phyloP scores from a whole-genome alignment of 83 land plant genomes.

The Diphasiastrum complanatum region DNA sequence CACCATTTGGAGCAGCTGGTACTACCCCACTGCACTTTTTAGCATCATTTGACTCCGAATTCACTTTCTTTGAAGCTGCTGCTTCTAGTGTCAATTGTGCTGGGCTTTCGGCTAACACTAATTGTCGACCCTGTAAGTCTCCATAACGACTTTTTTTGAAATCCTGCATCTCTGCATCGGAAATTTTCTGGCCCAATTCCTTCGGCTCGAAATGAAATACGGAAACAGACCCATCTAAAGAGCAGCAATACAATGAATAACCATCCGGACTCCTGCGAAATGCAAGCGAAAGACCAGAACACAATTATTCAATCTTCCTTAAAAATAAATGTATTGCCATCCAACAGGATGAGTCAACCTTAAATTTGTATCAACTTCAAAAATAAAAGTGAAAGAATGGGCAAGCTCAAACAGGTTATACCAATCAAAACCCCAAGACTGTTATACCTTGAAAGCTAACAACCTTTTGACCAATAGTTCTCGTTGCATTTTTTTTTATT shows the following conservation, averaged over 20 bases:
- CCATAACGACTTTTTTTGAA: slow-evolving; percentile 86
- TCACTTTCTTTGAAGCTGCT: slow-evolving; percentile 26
- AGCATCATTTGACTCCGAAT: neutral
- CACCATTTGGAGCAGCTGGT: slow-evolving; percentile 13
- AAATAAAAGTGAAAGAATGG: no score
- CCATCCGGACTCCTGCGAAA: slow-evolving; percentile 99
- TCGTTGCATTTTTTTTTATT: no score
- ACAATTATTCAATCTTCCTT: no score
- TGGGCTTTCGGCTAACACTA: slow-evolving; percentile 32
- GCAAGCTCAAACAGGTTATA: no score
- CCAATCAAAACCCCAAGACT: no score
- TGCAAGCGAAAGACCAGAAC: no score
- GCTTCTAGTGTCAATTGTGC: slow-evolving; percentile 33
- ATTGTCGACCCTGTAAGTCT: slow-evolving; percentile 51
- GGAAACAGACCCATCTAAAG: slow-evolving; percentile 90
- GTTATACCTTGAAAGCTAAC: no score
- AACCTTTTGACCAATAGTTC: no score
- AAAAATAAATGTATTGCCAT: no score
- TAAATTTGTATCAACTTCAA: no score
- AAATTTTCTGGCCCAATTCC: slow-evolving; percentile 72
- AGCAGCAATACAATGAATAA: slow-evolving; percentile 90
- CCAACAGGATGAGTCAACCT: no score
- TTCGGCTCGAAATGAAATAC: slow-evolving; percentile 82
- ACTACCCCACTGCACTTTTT: neutral
- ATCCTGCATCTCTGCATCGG: slow-evolving; percentile 77